Conservation (phyloP, 2,329 filamentous ascomycete species). For the Herpotrichia juniperi region DNA sequence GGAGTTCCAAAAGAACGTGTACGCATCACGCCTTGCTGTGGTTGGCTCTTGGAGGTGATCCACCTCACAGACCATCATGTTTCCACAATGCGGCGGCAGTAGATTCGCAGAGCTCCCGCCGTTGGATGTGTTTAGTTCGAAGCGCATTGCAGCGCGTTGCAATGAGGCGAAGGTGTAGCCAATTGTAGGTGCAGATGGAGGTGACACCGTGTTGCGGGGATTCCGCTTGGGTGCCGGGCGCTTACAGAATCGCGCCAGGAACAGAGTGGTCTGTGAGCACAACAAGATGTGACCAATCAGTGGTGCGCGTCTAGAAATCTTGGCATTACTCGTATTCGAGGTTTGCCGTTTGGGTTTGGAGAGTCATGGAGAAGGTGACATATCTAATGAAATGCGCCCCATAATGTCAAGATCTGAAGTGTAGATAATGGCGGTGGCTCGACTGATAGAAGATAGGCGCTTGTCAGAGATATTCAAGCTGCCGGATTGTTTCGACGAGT, state of each 20-base stretch:
- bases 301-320: constrained; percentile 11
- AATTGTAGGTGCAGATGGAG: constrained; percentile 33
- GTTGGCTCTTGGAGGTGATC: constrained; percentile 34
- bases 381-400: neutral
- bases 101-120: constrained; percentile 38
- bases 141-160: constrained; percentile 22
- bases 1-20: constrained; percentile 17
- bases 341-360: neutral
- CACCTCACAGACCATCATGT: constrained; percentile 25
- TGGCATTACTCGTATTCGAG: neutral
- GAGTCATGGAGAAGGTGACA: neutral
- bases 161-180: constrained; percentile 39
- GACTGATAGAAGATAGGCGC: constrained; percentile 1
- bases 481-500: neutral
- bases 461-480: neutral
- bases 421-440: neutral
- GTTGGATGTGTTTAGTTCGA: constrained; percentile 29
- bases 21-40: constrained; percentile 19
- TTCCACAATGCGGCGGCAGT: constrained; percentile 22
- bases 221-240: constrained; percentile 31
- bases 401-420: neutral
- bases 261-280: neutral
- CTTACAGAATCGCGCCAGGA: constrained; percentile 21
- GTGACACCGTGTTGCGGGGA: constrained; percentile 27
- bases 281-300: constrained; percentile 29